A percentile compares a stretch with the other conserved stretches of the same genome.
Evolutionary conservation across 1,139 yeast species (phyloP).

Genomic region (Pneumocystis sp.): DNA sequence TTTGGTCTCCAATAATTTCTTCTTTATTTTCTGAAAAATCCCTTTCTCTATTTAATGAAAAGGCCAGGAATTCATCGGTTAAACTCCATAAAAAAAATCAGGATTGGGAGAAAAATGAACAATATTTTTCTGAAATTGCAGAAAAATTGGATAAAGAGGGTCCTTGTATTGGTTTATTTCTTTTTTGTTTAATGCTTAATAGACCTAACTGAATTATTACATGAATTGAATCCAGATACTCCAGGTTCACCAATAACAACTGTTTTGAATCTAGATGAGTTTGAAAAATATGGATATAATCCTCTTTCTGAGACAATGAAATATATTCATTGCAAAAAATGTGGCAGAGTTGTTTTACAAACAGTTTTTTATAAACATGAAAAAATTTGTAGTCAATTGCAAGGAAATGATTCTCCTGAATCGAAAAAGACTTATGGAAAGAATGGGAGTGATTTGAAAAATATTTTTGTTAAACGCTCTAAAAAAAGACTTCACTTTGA

Average conservation of each 20-base stretch:
- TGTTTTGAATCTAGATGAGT: neutral
- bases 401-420: neutral
- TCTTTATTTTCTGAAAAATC: neutral
- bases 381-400: neutral
- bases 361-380: neutral
- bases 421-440: neutral
- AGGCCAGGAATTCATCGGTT: neutral
- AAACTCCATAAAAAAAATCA: neutral
- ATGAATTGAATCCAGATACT: neutral
- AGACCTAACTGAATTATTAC: neutral
- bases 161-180: neutral
- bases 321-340: neutral
- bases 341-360: neutral
- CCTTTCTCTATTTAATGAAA: neutral
- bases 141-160: neutral
- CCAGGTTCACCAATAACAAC: neutral
- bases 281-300: neutral
- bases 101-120: neutral
- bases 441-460: neutral
- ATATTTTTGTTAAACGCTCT: neutral
- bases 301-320: neutral
- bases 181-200: neutral
- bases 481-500: neutral
- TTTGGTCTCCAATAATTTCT: neutral
- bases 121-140: neutral